Base-by-base conservation (phyloP, 2,329 filamentous ascomycete genomes). In the Sporothrix phasma region DNA sequence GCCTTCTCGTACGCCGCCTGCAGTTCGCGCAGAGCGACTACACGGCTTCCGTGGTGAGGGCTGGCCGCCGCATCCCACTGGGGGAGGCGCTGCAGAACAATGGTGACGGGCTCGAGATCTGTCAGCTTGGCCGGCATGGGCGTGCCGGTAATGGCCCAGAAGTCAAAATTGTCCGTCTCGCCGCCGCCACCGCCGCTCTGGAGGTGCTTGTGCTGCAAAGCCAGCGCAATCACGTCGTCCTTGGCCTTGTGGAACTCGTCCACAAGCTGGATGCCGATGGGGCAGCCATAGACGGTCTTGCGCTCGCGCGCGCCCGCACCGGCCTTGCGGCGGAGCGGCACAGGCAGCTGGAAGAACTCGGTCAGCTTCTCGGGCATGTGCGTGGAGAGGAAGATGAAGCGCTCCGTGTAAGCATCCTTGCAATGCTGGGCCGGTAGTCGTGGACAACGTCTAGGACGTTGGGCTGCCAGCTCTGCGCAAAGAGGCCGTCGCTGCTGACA, bases 111-210 rank as follows among this genome's bases (percentile, higher is more conserved):
- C 53, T 64, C 67, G 3, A 70, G 68, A 54, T 70, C 68, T 3
- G 58, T 67, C 45, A 70, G 63, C 45, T 47, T 53, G 39, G 67
- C 58, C 5, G 66, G 69, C 62, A 69, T 49, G 3, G 68, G 68
- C 10, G 69, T 70, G 22, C 68, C 69, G 3, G 67, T 69, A 15
- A 70, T 62, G 56, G 69, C 64, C 69, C 69, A 70, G n/a, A 70
- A 69, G 53, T 69, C 66, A 64, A 66, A 66, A 60, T 67, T 43
- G 56, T 62, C 49, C 7, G 43, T 24, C 45, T 22, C 17, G 41
- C 59, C 43, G n/a, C 31, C 11, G 37, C 34, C 31, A 39, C 19
- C 17, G 13, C 49, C 17, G 11, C 37, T 24, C 41, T 60, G 63
- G 13, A 66, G 61, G 54, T 67, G 65, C 62, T 67, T 67, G 64